Evolutionary conservation across 1,284 basidiomycete species (phyloP).

Genomic region (Cerrena zonata): DNA sequence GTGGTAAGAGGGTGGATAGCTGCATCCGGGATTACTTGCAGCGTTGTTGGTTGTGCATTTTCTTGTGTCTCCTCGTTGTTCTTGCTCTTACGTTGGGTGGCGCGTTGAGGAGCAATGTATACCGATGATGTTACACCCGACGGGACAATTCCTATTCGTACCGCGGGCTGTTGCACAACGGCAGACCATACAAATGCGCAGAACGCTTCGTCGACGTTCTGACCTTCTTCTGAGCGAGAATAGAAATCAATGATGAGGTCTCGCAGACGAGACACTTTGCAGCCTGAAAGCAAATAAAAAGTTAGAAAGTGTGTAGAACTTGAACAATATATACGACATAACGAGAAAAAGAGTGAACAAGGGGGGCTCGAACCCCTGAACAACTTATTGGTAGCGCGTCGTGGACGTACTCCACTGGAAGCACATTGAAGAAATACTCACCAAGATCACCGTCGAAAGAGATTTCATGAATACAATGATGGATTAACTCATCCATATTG

Average conservation of each 20-base stretch:
- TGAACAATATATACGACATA: slow-evolving; percentile 2
- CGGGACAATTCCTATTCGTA: slow-evolving; percentile 62
- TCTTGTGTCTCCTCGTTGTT: slow-evolving; percentile 48
- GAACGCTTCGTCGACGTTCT: slow-evolving; percentile 71
- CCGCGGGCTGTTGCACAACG: slow-evolving; percentile 64
- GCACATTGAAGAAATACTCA: slow-evolving; percentile 31
- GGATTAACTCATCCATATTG: slow-evolving; percentile 68
- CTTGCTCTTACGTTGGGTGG: slow-evolving; percentile 56
- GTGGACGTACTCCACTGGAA: neutral
- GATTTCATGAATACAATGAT: slow-evolving; percentile 69
- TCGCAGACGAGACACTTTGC: slow-evolving; percentile 59
- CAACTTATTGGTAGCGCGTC: slow-evolving; percentile 3
- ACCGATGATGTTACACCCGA: slow-evolving; percentile 50
- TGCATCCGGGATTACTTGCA: slow-evolving; percentile 52
- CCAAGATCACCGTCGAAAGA: slow-evolving; percentile 80
- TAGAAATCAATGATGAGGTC: slow-evolving; percentile 69
- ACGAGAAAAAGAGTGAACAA: slow-evolving; percentile 9
- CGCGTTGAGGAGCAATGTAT: slow-evolving; percentile 67
- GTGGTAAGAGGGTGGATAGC: slow-evolving; percentile 47
- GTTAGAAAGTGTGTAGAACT: slow-evolving; percentile 10
- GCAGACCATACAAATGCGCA: slow-evolving; percentile 77
- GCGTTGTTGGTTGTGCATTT: slow-evolving; percentile 32
- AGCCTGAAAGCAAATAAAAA: slow-evolving; percentile 42
- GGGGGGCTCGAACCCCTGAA: slow-evolving; percentile 33
- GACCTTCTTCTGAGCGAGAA: slow-evolving; percentile 34